Evolutionary conservation across 257 asterid species (phyloP), one percentile per base, ranked within the genome.

Genomic region (Scutellaria baicalensis): DNA sequence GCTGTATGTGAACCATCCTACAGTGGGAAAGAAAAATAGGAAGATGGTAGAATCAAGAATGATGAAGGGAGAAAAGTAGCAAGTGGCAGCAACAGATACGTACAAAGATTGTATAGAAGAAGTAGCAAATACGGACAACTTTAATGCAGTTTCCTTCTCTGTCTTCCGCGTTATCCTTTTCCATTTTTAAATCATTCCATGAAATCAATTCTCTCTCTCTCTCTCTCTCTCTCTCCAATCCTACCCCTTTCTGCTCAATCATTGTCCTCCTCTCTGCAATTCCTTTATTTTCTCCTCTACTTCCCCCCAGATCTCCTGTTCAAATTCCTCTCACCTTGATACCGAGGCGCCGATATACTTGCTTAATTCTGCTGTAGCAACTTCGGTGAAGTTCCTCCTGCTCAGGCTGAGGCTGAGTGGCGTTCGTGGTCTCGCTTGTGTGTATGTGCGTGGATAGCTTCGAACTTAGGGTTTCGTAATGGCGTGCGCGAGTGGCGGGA

Each of bases 401-500:
- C 33, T 27, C 33, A 27, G 3, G 4, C 33, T 0, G 33, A 27
- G 33, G 33, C 33, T 27, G 33, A 27, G 33, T 27, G 33, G 33
- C 33, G 58, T 60, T 7, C 17, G 47, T 13, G 42, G 61, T 58
- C 45, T 38, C 36, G 36, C 6, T 27, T 63, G 44, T 66, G 57
- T 47, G 44, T 71, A 11, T 68, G 56, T 33, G 61, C 1, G 38
- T 8, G 36, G 17, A n/a, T n/a, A n/a, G 62, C 23, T 33, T 70
- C 59, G 64, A 23, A 51, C 49, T 45, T 75, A 70, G 75, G 75
- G 77, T 59, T 65, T 45, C 49, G 4, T 10, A 51, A 79, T 82
- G 86, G 72, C 77, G 79, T 76, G 82, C 72, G 36, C 77, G 42
- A 70, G 70, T 74, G 78, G 77, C 64, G 78, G 77, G 1, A 69